Evolutionary conservation across 2,329 filamentous ascomycete genomes (phyloP).

Genomic region (Myotisia sp.): DNA sequence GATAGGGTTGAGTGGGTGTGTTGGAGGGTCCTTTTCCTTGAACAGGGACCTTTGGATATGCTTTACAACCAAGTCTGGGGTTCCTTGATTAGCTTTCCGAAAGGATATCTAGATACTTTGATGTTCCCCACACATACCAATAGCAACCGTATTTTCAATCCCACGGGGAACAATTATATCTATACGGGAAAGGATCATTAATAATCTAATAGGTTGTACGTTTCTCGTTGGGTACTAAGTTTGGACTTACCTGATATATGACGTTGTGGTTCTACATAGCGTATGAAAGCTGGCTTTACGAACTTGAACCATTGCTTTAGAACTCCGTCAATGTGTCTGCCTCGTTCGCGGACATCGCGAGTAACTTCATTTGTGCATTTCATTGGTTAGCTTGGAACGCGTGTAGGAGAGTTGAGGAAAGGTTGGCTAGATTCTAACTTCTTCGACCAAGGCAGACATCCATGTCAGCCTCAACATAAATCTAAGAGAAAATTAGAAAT

Average conservation of each 20-base stretch:
- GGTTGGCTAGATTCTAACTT: constrained; percentile 50
- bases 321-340: constrained; percentile 81
- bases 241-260: constrained; percentile 55
- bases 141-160: constrained; percentile 86
- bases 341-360: constrained; percentile 78
- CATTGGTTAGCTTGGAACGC: constrained; percentile 1
- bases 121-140: constrained; percentile 34
- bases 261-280: constrained; percentile 82
- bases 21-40: neutral
- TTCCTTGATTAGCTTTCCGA: constrained; percentile 12
- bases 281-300: constrained; percentile 93
- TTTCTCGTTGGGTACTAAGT: neutral
- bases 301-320: constrained; percentile 97
- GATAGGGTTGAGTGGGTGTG: constrained; percentile 4
- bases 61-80: constrained; percentile 72
- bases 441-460: constrained; percentile 84
- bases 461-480: constrained; percentile 91
- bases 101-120: neutral
- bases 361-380: constrained; percentile 40
- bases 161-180: constrained; percentile 92
- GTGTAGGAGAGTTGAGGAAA: neutral
- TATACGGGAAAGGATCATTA: constrained; percentile 18
- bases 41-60: constrained; percentile 74
- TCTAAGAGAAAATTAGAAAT: constrained; percentile 33
- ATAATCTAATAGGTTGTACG: neutral